Evolutionary conservation across 768 basidiomycete genomes (phyloP).

Genomic region (Pisolithus marmoratus): DNA sequence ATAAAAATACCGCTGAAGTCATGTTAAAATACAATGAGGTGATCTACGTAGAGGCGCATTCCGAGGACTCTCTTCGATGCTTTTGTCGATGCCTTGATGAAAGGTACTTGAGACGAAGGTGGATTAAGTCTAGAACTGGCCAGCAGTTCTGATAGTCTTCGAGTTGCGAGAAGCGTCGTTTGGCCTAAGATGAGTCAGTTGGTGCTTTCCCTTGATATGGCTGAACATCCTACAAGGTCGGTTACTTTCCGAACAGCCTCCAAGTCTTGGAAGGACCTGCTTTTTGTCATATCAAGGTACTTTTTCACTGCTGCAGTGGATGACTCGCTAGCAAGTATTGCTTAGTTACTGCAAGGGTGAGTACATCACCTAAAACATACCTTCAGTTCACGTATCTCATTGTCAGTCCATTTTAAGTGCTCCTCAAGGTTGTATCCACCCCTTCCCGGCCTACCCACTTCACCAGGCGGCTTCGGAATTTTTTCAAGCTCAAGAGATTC

Average conservation of each 20-base stretch:
- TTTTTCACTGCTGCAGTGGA: neutral
- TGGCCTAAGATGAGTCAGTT: neutral
- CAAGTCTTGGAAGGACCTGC: neutral
- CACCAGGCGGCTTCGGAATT: neutral
- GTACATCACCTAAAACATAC: neutral
- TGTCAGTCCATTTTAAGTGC: neutral
- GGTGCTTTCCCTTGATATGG: neutral
- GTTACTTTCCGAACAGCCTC: neutral
- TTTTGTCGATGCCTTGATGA: neutral
- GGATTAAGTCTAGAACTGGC: conserved; percentile 1
- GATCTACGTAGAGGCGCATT: no score
- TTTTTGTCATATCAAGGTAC: neutral
- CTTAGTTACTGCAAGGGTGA: neutral
- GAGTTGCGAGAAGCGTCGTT: neutral
- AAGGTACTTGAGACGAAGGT: conserved; percentile 2
- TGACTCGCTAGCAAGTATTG: neutral
- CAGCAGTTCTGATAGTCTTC: neutral
- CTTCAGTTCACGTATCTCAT: neutral
- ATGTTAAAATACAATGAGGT: no score
- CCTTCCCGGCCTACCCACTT: neutral
- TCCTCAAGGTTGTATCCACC: neutral
- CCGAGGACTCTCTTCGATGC: neutral
- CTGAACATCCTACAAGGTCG: neutral
- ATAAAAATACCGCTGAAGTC: no score
- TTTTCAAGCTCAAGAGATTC: neutral